Conservation (phyloP, 768 basidiomycete genomes). For the Inosperma sp. region DNA sequence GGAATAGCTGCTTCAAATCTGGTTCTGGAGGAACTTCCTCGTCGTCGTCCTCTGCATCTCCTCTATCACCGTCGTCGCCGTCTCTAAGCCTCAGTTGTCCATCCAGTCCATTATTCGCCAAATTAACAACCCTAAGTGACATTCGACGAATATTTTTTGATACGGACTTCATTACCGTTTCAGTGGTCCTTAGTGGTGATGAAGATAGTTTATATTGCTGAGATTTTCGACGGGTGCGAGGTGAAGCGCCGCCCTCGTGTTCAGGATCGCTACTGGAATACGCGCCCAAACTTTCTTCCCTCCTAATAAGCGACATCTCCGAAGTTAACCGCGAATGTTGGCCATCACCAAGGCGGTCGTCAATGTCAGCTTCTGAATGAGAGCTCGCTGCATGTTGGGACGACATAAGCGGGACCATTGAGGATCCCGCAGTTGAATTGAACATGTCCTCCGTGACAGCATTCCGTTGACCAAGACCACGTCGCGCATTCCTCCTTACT, state of each 20-base stretch:
- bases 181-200: constrained; percentile 59
- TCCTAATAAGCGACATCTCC: constrained; percentile 38
- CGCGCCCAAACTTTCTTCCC: constrained; percentile 24
- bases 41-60: constrained; percentile 29
- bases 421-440: constrained; percentile 43
- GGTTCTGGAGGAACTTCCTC: constrained; percentile 35
- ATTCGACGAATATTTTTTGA: constrained; percentile 56
- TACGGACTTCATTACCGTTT: constrained; percentile 53
- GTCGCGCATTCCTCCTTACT: constrained; percentile 1
- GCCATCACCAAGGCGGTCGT: constrained; percentile 47
- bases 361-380: constrained; percentile 28
- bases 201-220: constrained; percentile 50
- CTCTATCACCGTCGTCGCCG: constrained; percentile 33
- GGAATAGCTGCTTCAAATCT: constrained; percentile 42
- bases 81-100: constrained; percentile 55
- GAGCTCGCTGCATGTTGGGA: constrained; percentile 26
- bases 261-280: constrained; percentile 46
- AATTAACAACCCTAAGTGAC: constrained; percentile 78
- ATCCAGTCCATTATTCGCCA: constrained; percentile 58
- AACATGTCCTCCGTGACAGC: constrained; percentile 31
- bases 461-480: constrained; percentile 30
- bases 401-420: constrained; percentile 48
- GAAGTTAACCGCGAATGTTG: constrained; percentile 56
- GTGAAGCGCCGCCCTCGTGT: constrained; percentile 37
- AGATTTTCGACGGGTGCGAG: constrained; percentile 38